These are phyloP conservation scores for Adansonia gregorii DNA, from an alignment of 441 rosid genomes.

Conservation along the genomic window DNA sequence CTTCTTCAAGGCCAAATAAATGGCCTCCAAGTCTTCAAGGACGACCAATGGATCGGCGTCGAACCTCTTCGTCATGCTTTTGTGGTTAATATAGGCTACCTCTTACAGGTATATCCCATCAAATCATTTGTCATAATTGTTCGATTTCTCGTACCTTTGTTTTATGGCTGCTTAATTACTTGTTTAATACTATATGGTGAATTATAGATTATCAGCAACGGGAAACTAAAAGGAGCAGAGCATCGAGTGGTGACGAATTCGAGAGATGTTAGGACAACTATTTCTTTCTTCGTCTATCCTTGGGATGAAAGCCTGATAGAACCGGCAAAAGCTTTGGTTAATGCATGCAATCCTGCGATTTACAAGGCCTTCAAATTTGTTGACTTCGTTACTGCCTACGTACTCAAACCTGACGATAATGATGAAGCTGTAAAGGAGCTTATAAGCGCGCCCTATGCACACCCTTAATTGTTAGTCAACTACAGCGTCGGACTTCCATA, in stretches of 20 bases:
- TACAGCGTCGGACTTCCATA: background rate
- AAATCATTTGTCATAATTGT: background rate
- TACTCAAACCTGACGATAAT: background rate
- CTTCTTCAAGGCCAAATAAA: slow-evolving; percentile 36
- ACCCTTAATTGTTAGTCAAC: background rate
- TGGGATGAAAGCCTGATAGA: slow-evolving; percentile 16
- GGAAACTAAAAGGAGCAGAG: slow-evolving; percentile 34
- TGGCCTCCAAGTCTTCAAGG: slow-evolving; percentile 49
- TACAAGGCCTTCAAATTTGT: slow-evolving; percentile 29
- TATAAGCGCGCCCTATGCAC: background rate
- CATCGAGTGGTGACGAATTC: slow-evolving; percentile 38
- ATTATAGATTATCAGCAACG: slow-evolving; percentile 38
- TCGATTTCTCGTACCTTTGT: background rate
- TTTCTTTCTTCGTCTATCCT: slow-evolving; percentile 31
- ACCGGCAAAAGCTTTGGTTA: slow-evolving; percentile 31
- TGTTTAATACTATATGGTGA: background rate
- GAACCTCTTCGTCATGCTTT: slow-evolving; percentile 40
- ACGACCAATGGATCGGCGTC: slow-evolving; percentile 43
- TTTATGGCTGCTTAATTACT: background rate
- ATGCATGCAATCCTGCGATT: slow-evolving; percentile 26
- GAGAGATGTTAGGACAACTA: slow-evolving; percentile 28
- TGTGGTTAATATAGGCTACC: slow-evolving; percentile 40
- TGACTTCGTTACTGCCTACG: slow-evolving; percentile 22
- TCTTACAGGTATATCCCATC: slow-evolving; percentile 32
- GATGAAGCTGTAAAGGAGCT: slow-evolving; percentile 7